These are phyloP conservation scores for Digitaria exilis DNA, from an alignment of 202 grass and related monocot genomes.

Conservation along the genomic window DNA sequence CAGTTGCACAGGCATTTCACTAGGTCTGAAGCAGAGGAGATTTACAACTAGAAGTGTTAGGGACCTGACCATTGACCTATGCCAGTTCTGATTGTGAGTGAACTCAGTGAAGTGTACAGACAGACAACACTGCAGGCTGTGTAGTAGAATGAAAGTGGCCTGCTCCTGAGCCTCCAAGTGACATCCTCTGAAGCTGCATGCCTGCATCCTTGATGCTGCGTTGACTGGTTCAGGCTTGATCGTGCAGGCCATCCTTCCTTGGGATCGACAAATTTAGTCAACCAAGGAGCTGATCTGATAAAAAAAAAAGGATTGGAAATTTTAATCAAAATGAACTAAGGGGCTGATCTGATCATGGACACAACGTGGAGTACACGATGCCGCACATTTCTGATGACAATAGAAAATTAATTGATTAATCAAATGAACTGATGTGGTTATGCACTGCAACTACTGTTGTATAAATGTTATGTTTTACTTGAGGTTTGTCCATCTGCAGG, in stretches of 20 bases:
- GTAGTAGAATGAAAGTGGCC: too few relatives aligned
- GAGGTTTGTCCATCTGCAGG: background rate
- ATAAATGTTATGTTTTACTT: background rate
- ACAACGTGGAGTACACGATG: conserved; percentile 7
- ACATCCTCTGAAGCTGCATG: background rate
- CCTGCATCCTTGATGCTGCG: background rate
- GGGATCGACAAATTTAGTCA: background rate
- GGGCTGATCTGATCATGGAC: conserved; percentile 19
- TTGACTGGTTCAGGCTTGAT: background rate
- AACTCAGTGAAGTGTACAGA: too few relatives aligned
- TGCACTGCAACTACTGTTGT: conserved; percentile 6
- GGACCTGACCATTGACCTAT: too few relatives aligned
- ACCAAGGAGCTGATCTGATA: conserved; percentile 17
- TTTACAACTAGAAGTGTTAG: background rate
- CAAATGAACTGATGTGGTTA: background rate
- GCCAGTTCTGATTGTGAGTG: too few relatives aligned
- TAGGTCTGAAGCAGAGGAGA: background rate
- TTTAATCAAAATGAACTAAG: background rate
- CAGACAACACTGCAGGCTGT: too few relatives aligned
- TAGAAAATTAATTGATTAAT: background rate
- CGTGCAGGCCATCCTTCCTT: background rate
- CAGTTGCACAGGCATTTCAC: background rate
- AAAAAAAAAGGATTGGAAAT: background rate
- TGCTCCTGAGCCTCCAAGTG: background rate
- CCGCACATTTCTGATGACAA: background rate